phyloP scores from a whole-genome alignment of 164 flowering plant genomes.

The Tinospora cordifolia region DNA sequence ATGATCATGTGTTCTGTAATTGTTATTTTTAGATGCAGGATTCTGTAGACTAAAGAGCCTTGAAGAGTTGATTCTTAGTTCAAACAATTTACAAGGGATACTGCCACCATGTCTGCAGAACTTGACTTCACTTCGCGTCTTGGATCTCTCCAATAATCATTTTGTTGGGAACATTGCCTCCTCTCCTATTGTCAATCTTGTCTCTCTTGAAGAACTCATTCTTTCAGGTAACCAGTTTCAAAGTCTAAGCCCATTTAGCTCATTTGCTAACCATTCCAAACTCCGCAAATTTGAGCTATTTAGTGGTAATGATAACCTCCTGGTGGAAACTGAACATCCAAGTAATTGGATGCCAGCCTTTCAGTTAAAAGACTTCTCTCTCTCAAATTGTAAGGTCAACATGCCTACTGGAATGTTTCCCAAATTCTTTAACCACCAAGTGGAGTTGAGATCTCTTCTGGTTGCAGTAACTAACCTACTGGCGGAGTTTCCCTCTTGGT shows the following conservation, averaged over 20 bases:
- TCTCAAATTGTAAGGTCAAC: neutral
- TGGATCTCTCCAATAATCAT: neutral
- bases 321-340: neutral
- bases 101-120: neutral
- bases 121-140: neutral
- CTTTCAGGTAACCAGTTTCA: neutral
- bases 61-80: neutral
- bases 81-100: neutral
- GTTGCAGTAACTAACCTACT: neutral
- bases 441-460: neutral
- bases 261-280: constrained; percentile 2
- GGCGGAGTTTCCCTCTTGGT: neutral
- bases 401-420: neutral
- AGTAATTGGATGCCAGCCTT: neutral
- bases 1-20: too few relatives aligned
- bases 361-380: neutral
- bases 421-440: neutral
- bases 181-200: neutral
- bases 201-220: neutral
- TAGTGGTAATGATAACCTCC: neutral
- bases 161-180: neutral
- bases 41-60: neutral
- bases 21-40: neutral
- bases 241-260: neutral
- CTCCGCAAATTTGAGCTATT: neutral